Percentiles rank a stretch among this genome's conserved stretches.
Conservation (phyloP, 345 rosid species). For the Firmiana major region DNA sequence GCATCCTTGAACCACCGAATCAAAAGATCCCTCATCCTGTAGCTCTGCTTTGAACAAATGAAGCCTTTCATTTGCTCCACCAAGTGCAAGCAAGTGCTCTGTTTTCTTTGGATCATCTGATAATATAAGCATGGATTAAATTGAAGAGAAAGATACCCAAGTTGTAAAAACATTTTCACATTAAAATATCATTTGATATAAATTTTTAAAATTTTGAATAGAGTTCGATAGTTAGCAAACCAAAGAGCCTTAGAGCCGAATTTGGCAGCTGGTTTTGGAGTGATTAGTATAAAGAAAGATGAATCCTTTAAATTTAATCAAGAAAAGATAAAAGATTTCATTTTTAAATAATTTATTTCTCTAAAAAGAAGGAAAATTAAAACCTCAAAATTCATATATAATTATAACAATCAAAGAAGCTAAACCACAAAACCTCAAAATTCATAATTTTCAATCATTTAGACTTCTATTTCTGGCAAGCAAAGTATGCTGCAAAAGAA, state of each 20-base stretch:
- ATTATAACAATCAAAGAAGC: no score
- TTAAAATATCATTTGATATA: no score
- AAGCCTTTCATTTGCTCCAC: slow-evolving; percentile 36
- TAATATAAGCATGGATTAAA: not conserved
- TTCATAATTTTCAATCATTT: no score
- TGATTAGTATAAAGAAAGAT: no score
- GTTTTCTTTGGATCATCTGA: slow-evolving; percentile 29
- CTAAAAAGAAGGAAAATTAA: not conserved
- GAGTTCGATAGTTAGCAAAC: not conserved
- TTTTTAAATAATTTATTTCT: not conserved
- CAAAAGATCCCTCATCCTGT: slow-evolving; percentile 33
- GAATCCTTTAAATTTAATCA: not conserved
- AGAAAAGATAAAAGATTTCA: not conserved
- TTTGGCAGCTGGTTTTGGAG: not conserved
- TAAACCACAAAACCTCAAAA: not conserved
- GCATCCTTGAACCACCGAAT: slow-evolving; percentile 28
- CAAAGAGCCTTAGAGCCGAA: not conserved
- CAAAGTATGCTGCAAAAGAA: no score
- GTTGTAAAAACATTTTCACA: no score
- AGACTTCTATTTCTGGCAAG: no score
- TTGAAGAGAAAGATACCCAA: not conserved
- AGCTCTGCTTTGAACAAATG: slow-evolving; percentile 26
- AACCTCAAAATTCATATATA: not conserved
- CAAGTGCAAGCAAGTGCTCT: slow-evolving; percentile 28
- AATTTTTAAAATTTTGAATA: no score